Evolutionary conservation across 192 early-diverging fungal genomes (phyloP).

Genomic region (Lunasporangiospora selenospora): DNA sequence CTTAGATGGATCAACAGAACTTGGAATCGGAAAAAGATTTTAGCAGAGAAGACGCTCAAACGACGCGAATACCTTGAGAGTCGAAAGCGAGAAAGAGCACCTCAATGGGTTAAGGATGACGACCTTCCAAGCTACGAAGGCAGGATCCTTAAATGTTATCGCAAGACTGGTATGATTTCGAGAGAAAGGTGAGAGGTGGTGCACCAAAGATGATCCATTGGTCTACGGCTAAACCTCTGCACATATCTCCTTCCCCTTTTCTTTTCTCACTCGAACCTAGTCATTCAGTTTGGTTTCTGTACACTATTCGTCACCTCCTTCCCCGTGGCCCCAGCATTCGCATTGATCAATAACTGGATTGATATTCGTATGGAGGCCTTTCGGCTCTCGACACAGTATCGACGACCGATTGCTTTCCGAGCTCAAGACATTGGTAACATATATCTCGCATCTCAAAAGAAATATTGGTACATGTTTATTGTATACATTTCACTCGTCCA

Average conservation of each 20-base stretch:
- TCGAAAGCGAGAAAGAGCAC: constrained; percentile 18
- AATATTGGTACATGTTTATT: neutral
- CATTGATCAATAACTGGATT: constrained; percentile 62
- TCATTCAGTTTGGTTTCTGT: constrained; percentile 75
- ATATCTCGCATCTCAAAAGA: neutral
- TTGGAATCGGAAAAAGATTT: constrained; percentile 36
- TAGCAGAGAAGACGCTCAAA: constrained; percentile 21
- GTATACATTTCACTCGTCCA: neutral
- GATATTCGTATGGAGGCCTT: constrained; percentile 66
- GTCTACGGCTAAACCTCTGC: no score
- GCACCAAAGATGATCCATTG: no score
- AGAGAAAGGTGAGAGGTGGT: no score
- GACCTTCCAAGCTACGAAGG: constrained; percentile 46
- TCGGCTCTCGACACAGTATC: constrained; percentile 28
- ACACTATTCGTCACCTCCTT: constrained; percentile 70
- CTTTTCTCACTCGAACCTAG: constrained; percentile 24
- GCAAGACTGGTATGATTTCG: constrained; percentile 21
- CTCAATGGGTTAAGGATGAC: constrained; percentile 52
- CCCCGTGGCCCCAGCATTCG: constrained; percentile 74
- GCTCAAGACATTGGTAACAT: constrained; percentile 44
- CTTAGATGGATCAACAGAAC: constrained; percentile 22
- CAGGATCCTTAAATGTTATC: constrained; percentile 34
- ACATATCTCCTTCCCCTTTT: no score
- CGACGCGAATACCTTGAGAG: constrained; percentile 6
- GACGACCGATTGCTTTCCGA: constrained; percentile 22